Percentiles rank a stretch among this genome's conserved stretches.
These are phyloP conservation scores for Kazachstania taianensis DNA, from an alignment of 805 yeast genomes.

Conservation along the genomic window DNA sequence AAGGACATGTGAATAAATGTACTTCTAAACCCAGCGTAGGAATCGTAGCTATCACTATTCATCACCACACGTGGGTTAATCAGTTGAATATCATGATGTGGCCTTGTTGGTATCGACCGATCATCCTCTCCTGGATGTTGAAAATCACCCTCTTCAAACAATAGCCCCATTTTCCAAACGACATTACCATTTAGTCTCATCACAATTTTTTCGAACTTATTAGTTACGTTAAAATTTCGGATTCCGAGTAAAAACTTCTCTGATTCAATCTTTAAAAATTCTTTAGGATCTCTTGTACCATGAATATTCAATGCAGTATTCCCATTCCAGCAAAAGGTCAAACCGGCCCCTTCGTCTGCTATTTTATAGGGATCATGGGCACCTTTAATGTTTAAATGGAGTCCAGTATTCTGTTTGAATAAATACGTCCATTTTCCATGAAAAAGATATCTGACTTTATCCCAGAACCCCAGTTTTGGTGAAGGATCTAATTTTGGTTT, in stretches of 20 bases:
- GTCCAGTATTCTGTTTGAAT: constrained; percentile 37
- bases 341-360: constrained; percentile 50
- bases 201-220: constrained; percentile 35
- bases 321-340: constrained; percentile 55
- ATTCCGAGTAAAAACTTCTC: constrained; percentile 47
- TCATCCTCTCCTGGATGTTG: constrained; percentile 30
- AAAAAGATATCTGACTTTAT: constrained; percentile 44
- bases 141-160: constrained; percentile 54
- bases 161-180: constrained; percentile 65
- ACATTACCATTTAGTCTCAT: constrained; percentile 61
- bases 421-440: constrained; percentile 45
- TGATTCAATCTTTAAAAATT: constrained; percentile 45
- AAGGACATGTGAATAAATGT: constrained; percentile 50
- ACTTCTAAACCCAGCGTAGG: constrained; percentile 51
- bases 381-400: constrained; percentile 56
- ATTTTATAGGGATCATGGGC: constrained; percentile 49
- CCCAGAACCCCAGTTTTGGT: constrained; percentile 61
- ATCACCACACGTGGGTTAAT: constrained; percentile 43
- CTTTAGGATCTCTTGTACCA: constrained; percentile 38
- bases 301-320: constrained; percentile 42
- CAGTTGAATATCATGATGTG: constrained; percentile 57
- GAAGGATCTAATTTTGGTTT: constrained; percentile 64
- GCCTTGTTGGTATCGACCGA: constrained; percentile 40
- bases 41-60: constrained; percentile 40
- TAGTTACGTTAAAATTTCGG: constrained; percentile 32